Base-by-base conservation (phyloP, 352 stramenopile genomes). In the Globisporangium acanthophoron region DNA sequence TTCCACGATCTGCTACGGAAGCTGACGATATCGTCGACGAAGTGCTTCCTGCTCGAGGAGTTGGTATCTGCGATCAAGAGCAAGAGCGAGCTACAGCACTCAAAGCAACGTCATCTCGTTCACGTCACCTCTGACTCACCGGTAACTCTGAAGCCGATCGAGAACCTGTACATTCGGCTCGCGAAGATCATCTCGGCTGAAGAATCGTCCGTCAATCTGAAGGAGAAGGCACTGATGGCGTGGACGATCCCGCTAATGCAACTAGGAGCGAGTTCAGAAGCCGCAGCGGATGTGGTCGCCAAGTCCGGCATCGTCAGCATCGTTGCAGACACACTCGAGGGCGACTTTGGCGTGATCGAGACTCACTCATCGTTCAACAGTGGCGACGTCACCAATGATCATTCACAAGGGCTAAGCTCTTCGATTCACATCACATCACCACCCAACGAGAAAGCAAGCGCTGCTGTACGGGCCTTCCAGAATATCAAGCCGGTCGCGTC, bases 111-210 rank as follows among this genome's bases (percentile, higher is more conserved):
- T 13, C 29, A 54, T 16, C 29, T 16, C 13, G 31, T 18, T 15
- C 7, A 16, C 49, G 7, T 9, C 29, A 13, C 1, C 11, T n/a
- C 16, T 5, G 6, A 20, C 2, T 20, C 50, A 16, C n/a, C 18
- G 4, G 33, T n/a, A 11, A 55, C 50, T 9, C 51, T 47, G 12
- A 65, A 73, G 51, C 47, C 68, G 5, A 56, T 85, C n/a, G 76
- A 87, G 48, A 87, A 85, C 53, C 60, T 87, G 16, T 87, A 76
- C 53, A 59, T 87, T 41, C 72, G 73, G 16, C 41, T 80, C 21
- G 60, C 73, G 18, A 69, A 74, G 16, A 52, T 85, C 43, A 44
- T 83, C 12, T 65, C 76, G 11, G 77, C 67, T 47, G 65, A 74
- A 0, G 64, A 80, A 1, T 61, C 65, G 2, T 80, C 64, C 1